These are phyloP conservation scores for Fusarium sp. DNA, from an alignment of 2,329 filamentous ascomycete genomes.

Conservation along the genomic window DNA sequence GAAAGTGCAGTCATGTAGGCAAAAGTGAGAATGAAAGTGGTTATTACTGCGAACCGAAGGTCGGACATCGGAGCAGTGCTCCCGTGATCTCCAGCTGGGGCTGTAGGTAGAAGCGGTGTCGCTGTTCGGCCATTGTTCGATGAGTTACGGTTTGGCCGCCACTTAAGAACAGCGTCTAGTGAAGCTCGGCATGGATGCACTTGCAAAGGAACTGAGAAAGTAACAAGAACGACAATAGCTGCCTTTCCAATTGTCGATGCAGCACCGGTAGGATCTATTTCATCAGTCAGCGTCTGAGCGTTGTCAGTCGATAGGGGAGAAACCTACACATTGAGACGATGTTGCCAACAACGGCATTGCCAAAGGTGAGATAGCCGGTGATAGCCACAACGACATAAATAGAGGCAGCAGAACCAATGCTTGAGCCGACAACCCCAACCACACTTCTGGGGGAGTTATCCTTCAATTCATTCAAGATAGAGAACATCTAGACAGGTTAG, in stretches of 20 bases:
- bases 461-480: slow-evolving; percentile 93
- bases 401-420: slow-evolving; percentile 87
- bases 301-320: too few species aligned
- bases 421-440: slow-evolving; percentile 81
- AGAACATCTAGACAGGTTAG: slow-evolving; percentile 82
- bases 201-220: slow-evolving; percentile 96
- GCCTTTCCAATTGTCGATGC: slow-evolving; percentile 93
- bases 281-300: slow-evolving; percentile 37
- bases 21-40: slow-evolving; percentile 84
- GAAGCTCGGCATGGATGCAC: slow-evolving; percentile 97
- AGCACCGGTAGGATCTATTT: slow-evolving; percentile 60
- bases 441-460: slow-evolving; percentile 82
- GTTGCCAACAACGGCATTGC: slow-evolving; percentile 88
- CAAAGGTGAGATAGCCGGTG: slow-evolving; percentile 95
- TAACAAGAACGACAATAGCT: slow-evolving; percentile 94
- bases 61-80: slow-evolving; percentile 79
- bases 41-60: slow-evolving; percentile 87
- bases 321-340: slow-evolving; percentile 90
- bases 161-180: slow-evolving; percentile 91
- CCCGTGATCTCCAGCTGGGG: slow-evolving; percentile 62
- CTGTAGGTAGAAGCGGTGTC: slow-evolving; percentile 57
- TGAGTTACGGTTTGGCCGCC: slow-evolving; percentile 74
- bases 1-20: slow-evolving; percentile 92
- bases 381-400: slow-evolving; percentile 94
- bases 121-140: slow-evolving; percentile 54